phyloP scores from a whole-genome alignment of 371 early-diverging fungal genomes.

The Aphelidium insulamus region DNA sequence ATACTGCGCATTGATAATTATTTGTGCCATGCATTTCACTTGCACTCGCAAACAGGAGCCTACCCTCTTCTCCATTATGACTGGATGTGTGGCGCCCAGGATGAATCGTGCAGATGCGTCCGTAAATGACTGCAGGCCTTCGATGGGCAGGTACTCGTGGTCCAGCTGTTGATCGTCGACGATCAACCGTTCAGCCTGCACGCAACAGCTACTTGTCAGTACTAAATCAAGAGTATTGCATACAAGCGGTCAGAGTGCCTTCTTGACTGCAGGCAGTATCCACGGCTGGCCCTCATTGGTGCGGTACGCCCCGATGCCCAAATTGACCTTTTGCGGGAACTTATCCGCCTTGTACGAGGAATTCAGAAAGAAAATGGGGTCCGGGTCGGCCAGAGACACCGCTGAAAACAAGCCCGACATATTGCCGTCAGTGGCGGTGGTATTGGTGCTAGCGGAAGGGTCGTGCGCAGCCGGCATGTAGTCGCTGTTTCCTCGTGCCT shows the following conservation, averaged over 20 bases:
- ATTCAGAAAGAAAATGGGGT: slow-evolving; percentile 71
- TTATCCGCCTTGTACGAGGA: slow-evolving; percentile 60
- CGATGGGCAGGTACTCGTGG: slow-evolving; percentile 86
- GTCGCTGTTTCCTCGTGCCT: too few relatives aligned
- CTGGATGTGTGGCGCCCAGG: slow-evolving; percentile 54
- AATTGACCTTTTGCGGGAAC: slow-evolving; percentile 55
- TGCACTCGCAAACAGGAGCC: slow-evolving; percentile 4
- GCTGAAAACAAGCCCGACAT: too few relatives aligned
- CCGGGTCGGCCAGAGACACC: slow-evolving; percentile 60
- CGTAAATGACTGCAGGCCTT: slow-evolving; percentile 50
- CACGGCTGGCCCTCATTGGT: slow-evolving; percentile 79
- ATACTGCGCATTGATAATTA: slow-evolving; percentile 9
- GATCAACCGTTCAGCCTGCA: slow-evolving; percentile 54
- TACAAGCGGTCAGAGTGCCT: slow-evolving; percentile 22
- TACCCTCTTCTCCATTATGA: slow-evolving; percentile 44
- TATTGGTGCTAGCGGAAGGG: too few relatives aligned
- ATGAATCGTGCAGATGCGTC: slow-evolving; percentile 54
- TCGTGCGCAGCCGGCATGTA: too few relatives aligned
- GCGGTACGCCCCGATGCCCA: slow-evolving; percentile 94
- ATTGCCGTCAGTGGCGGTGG: too few relatives aligned
- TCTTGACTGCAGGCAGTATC: slow-evolving; percentile 76
- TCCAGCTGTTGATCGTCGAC: slow-evolving; percentile 40
- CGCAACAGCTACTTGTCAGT: background rate
- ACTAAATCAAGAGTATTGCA: background rate
- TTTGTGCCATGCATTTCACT: background rate